phyloP scores from a whole-genome alignment of 2,329 filamentous ascomycete species.

The Cladosporium sp. region DNA sequence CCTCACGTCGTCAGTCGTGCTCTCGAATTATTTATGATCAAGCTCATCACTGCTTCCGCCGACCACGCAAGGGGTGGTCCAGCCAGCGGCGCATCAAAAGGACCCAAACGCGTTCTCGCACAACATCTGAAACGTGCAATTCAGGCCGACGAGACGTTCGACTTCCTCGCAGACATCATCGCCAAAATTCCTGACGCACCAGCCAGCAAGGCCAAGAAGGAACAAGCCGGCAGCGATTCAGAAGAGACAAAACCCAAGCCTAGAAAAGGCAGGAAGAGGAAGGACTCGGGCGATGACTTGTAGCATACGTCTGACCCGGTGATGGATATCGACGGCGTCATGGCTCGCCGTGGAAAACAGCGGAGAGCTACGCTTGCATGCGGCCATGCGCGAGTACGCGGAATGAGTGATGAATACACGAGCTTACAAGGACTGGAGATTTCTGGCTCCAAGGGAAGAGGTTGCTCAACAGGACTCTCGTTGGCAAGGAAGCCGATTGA shows the following conservation, averaged over 20 bases:
- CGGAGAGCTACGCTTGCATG: background rate
- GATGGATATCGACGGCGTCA: background rate
- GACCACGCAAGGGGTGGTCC: slow-evolving; percentile 64
- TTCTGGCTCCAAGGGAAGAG: background rate
- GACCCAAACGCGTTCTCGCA: slow-evolving; percentile 83
- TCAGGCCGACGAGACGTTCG: slow-evolving; percentile 84
- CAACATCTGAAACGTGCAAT: slow-evolving; percentile 91
- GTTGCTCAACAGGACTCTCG: slow-evolving; percentile 4
- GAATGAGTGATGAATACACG: slow-evolving; percentile 12
- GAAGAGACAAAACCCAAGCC: slow-evolving; percentile 23
- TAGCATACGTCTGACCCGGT: background rate
- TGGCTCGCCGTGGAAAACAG: background rate
- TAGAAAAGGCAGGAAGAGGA: slow-evolving; percentile 29
- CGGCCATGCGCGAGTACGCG: background rate
- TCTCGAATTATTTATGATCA: slow-evolving; percentile 96
- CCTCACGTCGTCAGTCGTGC: slow-evolving; percentile 87
- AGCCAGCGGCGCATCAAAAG: slow-evolving; percentile 43
- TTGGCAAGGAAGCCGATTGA: background rate
- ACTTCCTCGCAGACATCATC: slow-evolving; percentile 90
- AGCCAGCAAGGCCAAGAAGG: slow-evolving; percentile 43
- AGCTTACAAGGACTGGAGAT: background rate
- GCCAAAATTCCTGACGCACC: slow-evolving; percentile 73
- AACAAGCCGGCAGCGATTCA: slow-evolving; percentile 23
- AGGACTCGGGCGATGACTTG: slow-evolving; percentile 19
- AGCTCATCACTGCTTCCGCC: slow-evolving; percentile 84